Conservation (phyloP, 2,329 filamentous ascomycete species). For the Xylaria sp. region DNA sequence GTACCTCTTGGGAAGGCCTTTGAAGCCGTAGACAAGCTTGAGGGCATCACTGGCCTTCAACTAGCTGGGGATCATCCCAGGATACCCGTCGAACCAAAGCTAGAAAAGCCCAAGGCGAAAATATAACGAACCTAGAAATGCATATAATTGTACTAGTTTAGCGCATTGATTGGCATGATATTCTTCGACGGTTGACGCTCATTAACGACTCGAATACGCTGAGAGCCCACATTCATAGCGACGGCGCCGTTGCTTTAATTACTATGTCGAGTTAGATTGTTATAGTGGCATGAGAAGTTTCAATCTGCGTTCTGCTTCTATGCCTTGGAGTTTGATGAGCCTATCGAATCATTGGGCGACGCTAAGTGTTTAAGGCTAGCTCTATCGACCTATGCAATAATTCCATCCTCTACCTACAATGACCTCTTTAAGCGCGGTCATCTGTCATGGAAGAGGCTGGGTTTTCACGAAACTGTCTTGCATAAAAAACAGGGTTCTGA, state of each 20-base stretch:
- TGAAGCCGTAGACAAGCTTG: conserved; percentile 84
- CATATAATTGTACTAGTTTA: background rate
- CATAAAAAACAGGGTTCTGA: conserved; percentile 58
- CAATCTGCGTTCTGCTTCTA: too few relatives aligned
- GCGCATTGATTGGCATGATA: background rate
- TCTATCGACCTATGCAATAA: conserved; percentile 33
- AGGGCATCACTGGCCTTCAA: conserved; percentile 75
- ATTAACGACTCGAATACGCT: background rate
- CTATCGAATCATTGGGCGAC: conserved; percentile 23
- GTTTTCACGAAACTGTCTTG: background rate
- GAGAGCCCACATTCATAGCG: background rate
- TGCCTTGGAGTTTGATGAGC: background rate
- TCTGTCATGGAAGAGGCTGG: conserved; percentile 60
- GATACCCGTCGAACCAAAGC: conserved; percentile 56
- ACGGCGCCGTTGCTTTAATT: background rate
- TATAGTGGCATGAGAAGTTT: background rate
- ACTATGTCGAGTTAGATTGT: background rate
- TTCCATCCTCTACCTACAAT: background rate
- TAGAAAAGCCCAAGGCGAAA: conserved; percentile 52
- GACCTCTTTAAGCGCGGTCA: conserved; percentile 43
- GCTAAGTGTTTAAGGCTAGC: conserved; percentile 14
- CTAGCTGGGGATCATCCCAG: conserved; percentile 66
- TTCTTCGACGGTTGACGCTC: background rate
- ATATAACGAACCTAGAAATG: conserved; percentile 49
- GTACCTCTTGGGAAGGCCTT: conserved; percentile 80